Base-by-base conservation (phyloP, 1,139 yeast genomes). In the Geotrichum restrictum region DNA sequence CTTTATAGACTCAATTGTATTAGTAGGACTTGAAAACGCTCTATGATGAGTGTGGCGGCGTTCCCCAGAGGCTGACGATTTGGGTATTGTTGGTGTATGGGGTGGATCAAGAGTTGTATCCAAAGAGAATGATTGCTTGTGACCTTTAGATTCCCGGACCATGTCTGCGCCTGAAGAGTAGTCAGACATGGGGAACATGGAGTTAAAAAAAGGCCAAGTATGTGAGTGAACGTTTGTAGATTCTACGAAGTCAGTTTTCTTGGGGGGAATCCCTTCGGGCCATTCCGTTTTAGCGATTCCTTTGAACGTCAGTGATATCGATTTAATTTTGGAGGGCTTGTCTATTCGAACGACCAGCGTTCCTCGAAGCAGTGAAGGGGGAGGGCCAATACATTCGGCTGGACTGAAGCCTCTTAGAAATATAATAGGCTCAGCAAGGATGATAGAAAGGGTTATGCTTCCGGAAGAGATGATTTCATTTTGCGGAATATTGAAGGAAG, bases 211-310 rank as follows among this genome's bases (percentile, higher is more conserved):
- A 1, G 96, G 95, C 98, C 98, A 93, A 3, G 88, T 82, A 65
- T 93, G 98, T 53, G 80, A 78, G 34, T 88, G 77, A 13, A 91
- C 67, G 55, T 81, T 86, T 57, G 78, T 80, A 24, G 77, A 67
- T 63, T 93, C 98, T 29, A 69, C 67, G 57, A 80, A 82, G 22
- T 81, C 84, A 24, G 74, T 74, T 62, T 82, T 81, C 64, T 86
- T 88, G 0, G 98, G 97, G 0, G 98, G 98, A 27, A 91, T 89
- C 1, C 97, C 98, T 64, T 94, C 98, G 2, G 98, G 98, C 98
- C 98, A 93, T 59, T 93, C 97, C 0, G 98, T 93, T 58, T 87
- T 74, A 43, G 88, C 80, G 1, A 71, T 67, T 1, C 98, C 98
- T 57, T 79, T 78, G 64, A 93, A 84, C 1, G 76, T 71, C 51